Evolutionary conservation across 2,329 filamentous ascomycete species (phyloP), one percentile per base, ranked within the genome.

Genomic region (Phaeosphaeriaceae sp.): DNA sequence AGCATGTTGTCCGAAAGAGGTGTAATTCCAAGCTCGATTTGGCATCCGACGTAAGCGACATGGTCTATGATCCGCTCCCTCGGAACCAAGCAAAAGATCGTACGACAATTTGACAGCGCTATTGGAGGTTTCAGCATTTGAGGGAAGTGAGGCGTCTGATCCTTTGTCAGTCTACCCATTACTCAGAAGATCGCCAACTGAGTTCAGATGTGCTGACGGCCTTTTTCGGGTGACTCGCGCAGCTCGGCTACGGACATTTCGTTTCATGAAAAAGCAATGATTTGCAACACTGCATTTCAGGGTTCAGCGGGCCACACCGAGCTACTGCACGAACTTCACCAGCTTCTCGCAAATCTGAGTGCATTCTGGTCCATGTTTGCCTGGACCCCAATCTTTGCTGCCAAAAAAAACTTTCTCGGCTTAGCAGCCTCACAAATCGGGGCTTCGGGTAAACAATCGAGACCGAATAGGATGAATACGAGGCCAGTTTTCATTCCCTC

Each of bases 41-140:
- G 56, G 48, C 46, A n/a, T 44, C 54, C 51, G 58, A 60, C 60
- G 53, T 65, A 63, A 63, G 57, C 62, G 60, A 63, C 62, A 56
- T 59, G 56, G 60, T 42, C 51, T 50, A 48, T 41, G 19, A 45
- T 33, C 60, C 57, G 48, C 31, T 44, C 15, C 20, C 22, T 48
- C 46, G 57, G 57, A 52, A 58, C 54, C 48, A 56, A 51, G 36
- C 60, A 61, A 59, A 54, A 61, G 53, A 61, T 63, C 62, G 62
- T 65, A 65, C 60, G 60, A 65, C 51, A 44, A 51, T 61, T 44
- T 42, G 55, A 41, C 53, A 54, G 54, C 51, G 47, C 51, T 48
- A 48, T 57, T 54, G 48, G 45, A 42, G 47, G 62, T 62, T 58
- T 61, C 51, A 57, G 48, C 50, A 60, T 53, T 62, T 51, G 42